phyloP scores from a whole-genome alignment of 2,329 filamentous ascomycete genomes.

The Xylariaceae sp. region DNA sequence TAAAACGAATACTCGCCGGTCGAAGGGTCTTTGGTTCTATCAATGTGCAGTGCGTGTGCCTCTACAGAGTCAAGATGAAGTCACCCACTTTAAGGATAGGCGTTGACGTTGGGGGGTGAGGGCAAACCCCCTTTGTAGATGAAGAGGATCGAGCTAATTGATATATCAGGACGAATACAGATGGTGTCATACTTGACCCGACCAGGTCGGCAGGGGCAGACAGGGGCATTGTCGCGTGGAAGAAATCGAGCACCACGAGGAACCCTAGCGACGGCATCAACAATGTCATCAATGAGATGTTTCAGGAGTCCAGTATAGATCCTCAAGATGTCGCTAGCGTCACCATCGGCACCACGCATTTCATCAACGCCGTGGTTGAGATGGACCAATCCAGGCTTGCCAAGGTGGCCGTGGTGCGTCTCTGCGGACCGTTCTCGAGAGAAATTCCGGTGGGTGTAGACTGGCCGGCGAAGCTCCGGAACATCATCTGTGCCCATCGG shows the following conservation, averaged over 20 bases:
- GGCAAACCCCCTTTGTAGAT: not conserved
- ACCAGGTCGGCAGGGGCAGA: slow-evolving; percentile 27
- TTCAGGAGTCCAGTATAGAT: slow-evolving; percentile 13
- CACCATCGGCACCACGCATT: slow-evolving; percentile 54
- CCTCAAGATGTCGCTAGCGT: slow-evolving; percentile 40
- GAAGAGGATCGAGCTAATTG: slow-evolving; percentile 10
- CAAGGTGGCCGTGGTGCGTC: slow-evolving; percentile 49
- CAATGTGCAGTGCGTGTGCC: not conserved
- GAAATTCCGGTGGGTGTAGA: slow-evolving; percentile 48
- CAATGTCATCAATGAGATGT: slow-evolving; percentile 26
- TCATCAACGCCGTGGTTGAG: slow-evolving; percentile 56
- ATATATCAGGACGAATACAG: slow-evolving; percentile 42
- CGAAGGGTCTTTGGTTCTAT: too few species aligned
- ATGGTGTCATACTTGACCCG: slow-evolving; percentile 47
- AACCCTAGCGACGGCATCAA: slow-evolving; percentile 45
- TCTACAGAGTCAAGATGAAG: slow-evolving; percentile 4
- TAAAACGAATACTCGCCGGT: too few species aligned
- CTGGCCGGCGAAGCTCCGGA: slow-evolving; percentile 46
- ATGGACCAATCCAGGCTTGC: slow-evolving; percentile 43
- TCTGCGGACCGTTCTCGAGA: slow-evolving; percentile 50
- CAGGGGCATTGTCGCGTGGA: slow-evolving; percentile 43
- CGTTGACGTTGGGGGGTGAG: slow-evolving; percentile 16
- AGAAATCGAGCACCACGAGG: slow-evolving; percentile 45
- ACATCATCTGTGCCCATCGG: slow-evolving; percentile 41
- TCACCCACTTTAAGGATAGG: slow-evolving; percentile 13